Evolutionary conservation across 768 basidiomycete species (phyloP).

Genomic region (Termitomyces sp.): DNA sequence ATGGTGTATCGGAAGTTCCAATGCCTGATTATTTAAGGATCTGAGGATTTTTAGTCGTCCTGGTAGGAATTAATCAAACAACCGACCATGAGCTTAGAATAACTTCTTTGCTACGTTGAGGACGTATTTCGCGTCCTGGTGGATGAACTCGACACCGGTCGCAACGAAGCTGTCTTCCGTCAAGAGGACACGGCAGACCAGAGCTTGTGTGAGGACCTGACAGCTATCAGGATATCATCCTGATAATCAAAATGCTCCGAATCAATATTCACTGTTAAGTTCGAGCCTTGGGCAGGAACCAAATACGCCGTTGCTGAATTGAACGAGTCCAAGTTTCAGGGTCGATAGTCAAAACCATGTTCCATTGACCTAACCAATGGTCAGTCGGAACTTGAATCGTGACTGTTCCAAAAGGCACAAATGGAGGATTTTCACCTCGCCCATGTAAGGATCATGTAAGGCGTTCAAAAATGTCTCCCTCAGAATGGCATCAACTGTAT

Average conservation of each 20-base stretch:
- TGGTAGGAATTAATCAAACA: not conserved
- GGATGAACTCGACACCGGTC: constrained; percentile 40
- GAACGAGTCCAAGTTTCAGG: constrained; percentile 21
- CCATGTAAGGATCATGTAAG: constrained; percentile 24
- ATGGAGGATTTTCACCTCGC: constrained; percentile 15
- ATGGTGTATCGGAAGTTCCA: constrained; percentile 4
- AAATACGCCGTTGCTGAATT: constrained; percentile 24
- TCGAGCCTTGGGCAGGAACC: constrained; percentile 4
- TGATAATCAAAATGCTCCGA: not conserved
- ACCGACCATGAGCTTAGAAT: constrained; percentile 30
- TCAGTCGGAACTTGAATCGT: not conserved
- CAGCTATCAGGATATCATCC: not conserved
- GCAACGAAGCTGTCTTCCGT: constrained; percentile 25
- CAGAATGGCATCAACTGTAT: constrained; percentile 20
- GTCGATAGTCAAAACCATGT: constrained; percentile 17
- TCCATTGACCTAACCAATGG: constrained; percentile 16
- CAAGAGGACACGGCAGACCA: constrained; percentile 22
- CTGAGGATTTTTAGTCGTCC: constrained; percentile 14
- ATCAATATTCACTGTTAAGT: constrained; percentile 11
- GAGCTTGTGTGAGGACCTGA: constrained; percentile 15
- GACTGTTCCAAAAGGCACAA: not conserved
- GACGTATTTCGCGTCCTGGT: constrained; percentile 20
- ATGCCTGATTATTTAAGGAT: constrained; percentile 17
- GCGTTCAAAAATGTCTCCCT: constrained; percentile 18
- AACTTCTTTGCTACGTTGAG: constrained; percentile 42